phyloP scores from a whole-genome alignment of 805 yeast genomes.

The Schizosaccharomyces lindneri region DNA sequence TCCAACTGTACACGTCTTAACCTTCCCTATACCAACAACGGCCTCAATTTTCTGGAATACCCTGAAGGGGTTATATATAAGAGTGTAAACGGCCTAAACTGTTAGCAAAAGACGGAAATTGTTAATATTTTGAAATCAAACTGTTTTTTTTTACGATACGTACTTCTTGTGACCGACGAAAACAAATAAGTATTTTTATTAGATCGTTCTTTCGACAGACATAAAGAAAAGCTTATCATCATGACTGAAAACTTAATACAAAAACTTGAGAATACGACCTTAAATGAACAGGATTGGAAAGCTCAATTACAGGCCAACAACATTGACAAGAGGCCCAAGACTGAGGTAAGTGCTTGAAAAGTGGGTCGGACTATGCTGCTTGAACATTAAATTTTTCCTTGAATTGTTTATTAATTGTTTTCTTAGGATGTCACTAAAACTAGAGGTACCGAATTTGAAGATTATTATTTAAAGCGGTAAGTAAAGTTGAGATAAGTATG shows the following conservation, averaged over 20 bases:
- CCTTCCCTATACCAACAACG: neutral
- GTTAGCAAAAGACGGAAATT: neutral
- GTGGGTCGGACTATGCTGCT: too few relatives aligned
- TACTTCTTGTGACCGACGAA: too few relatives aligned
- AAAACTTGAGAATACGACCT: neutral
- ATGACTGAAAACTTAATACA: neutral
- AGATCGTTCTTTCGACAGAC: too few relatives aligned
- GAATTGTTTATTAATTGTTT: neutral
- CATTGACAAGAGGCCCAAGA: neutral
- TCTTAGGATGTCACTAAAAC: slow-evolving; percentile 57
- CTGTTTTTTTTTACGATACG: too few relatives aligned
- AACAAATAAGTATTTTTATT: too few relatives aligned
- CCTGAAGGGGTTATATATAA: neutral
- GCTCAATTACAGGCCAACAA: neutral
- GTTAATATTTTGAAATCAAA: too few relatives aligned
- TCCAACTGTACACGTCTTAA: neutral
- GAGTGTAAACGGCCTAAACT: neutral
- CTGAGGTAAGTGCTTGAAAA: neutral
- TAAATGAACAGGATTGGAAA: neutral
- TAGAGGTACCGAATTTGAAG: slow-evolving; percentile 77
- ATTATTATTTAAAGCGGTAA: slow-evolving; percentile 46
- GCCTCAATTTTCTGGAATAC: neutral
- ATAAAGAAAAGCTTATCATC: neutral
- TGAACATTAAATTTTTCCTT: too few relatives aligned
- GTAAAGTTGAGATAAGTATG: neutral